These are phyloP conservation scores for Ustilago lituana DNA, from an alignment of 1,284 basidiomycete species.

Conservation along the genomic window DNA sequence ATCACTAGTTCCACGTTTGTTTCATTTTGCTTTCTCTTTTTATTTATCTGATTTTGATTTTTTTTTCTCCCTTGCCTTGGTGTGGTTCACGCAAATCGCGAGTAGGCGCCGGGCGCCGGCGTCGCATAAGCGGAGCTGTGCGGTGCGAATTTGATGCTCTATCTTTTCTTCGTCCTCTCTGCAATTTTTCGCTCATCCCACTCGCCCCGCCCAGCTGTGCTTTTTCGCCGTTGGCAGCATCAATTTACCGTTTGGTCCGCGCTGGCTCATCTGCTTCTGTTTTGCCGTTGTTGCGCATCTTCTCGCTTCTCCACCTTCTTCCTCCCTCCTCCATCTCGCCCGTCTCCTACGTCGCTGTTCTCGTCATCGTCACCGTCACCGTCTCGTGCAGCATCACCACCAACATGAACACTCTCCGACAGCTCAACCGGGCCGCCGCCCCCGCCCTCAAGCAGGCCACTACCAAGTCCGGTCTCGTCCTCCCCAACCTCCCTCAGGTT, in stretches of 20 bases:
- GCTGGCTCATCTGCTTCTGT: not conserved
- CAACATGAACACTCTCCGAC: slow-evolving; percentile 49
- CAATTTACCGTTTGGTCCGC: not conserved
- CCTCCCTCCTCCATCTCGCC: slow-evolving; percentile 13
- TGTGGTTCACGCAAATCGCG: no score
- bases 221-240: no score
- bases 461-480: slow-evolving; percentile 40
- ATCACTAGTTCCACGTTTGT: not conserved
- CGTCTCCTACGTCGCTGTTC: slow-evolving; percentile 25
- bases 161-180: no score
- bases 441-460: slow-evolving; percentile 53
- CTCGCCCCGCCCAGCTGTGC: no score
- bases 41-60: slow-evolving; percentile 7
- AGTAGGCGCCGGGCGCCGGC: no score
- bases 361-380: not conserved
- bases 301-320: slow-evolving; percentile 3
- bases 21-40: not conserved
- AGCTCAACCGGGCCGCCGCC: slow-evolving; percentile 49
- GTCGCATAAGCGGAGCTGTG: no score
- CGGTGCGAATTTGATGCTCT: no score
- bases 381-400: slow-evolving; percentile 24
- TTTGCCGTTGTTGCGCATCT: no score
- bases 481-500: slow-evolving; percentile 48
- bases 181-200: no score
- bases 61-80: not conserved